Evolutionary conservation across 1,284 basidiomycete species (phyloP).

Genomic region (Boletellus dicymbophilus): DNA sequence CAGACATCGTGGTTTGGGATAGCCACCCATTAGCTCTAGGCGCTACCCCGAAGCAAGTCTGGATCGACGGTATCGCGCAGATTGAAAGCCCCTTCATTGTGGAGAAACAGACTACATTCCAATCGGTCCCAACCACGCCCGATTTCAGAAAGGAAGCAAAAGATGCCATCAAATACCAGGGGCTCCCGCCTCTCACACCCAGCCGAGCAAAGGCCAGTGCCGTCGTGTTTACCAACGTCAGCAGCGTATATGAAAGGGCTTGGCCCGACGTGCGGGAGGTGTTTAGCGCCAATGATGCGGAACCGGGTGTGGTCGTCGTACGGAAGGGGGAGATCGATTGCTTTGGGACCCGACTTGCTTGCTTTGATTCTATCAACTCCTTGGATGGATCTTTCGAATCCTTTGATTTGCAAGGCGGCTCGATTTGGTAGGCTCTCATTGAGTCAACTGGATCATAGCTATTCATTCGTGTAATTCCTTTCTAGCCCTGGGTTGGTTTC

Average conservation of each 20-base stretch:
- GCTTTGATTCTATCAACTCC: slow-evolving; percentile 9
- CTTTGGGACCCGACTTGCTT: slow-evolving; percentile 27
- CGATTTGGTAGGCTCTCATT: slow-evolving; percentile 46
- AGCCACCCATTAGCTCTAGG: slow-evolving; percentile 78
- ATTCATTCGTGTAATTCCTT: not conserved
- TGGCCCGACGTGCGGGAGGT: slow-evolving; percentile 23
- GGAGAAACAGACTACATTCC: slow-evolving; percentile 48
- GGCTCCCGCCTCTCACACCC: slow-evolving; percentile 61
- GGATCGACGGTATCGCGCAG: slow-evolving; percentile 71
- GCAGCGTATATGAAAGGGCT: slow-evolving; percentile 44
- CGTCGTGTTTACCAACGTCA: slow-evolving; percentile 63
- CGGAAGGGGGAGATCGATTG: slow-evolving; percentile 46
- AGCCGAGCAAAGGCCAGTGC: slow-evolving; percentile 36
- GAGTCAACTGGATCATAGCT: not conserved
- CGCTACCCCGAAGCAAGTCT: slow-evolving; percentile 72
- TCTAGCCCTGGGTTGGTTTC: slow-evolving; percentile 58
- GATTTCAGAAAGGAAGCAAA: slow-evolving; percentile 57
- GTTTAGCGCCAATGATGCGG: slow-evolving; percentile 19
- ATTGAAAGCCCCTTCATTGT: slow-evolving; percentile 44
- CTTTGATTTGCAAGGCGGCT: slow-evolving; percentile 32
- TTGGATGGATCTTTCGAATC: slow-evolving; percentile 17
- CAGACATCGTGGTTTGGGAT: slow-evolving; percentile 69
- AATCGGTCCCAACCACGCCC: slow-evolving; percentile 55
- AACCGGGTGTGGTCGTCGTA: slow-evolving; percentile 40
- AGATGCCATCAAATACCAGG: slow-evolving; percentile 60